Percentiles rank a stretch among this genome's conserved stretches.
Evolutionary conservation across 1,284 basidiomycete genomes (phyloP).

Genomic region (Austroboletus rostrupii): DNA sequence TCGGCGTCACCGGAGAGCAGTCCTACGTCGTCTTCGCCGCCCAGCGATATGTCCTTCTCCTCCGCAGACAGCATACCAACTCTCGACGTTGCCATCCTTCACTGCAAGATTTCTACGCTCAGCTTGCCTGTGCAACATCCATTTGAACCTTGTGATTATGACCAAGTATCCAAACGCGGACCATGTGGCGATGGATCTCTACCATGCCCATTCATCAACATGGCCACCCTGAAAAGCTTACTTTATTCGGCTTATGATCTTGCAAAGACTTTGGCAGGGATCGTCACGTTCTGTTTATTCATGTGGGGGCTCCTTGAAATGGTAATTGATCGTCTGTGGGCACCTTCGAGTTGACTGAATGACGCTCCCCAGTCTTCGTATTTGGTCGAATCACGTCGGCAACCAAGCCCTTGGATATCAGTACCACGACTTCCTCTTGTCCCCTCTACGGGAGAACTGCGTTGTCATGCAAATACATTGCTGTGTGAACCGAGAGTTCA

Average conservation of each 20-base stretch:
- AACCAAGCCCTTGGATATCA: conserved; percentile 2
- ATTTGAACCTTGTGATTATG: not conserved
- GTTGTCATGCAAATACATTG: conserved; percentile 1
- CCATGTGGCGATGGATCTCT: not conserved
- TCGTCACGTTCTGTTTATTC: conserved; percentile 21
- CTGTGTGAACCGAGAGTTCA: conserved; percentile 12
- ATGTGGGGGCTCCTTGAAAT: conserved; percentile 26
- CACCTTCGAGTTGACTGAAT: conserved; percentile 8
- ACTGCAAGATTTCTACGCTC: conserved; percentile 9
- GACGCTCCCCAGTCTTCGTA: conserved; percentile 16
- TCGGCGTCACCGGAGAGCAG: conserved; percentile 19
- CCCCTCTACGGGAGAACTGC: conserved; percentile 1
- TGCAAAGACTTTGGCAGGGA: conserved; percentile 12
- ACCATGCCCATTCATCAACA: not conserved
- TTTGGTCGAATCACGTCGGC: conserved; percentile 8
- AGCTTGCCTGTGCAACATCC: not conserved
- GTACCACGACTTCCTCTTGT: conserved; percentile 15
- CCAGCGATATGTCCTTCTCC: conserved; percentile 9
- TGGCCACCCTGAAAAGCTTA: conserved; percentile 4
- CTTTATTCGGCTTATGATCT: conserved; percentile 14
- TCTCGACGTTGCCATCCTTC: conserved; percentile 16
- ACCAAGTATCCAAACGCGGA: not conserved
- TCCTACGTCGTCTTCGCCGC: conserved; percentile 19
- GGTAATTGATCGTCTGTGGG: conserved; percentile 7
- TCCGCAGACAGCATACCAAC: conserved; percentile 3